Base-by-base conservation (phyloP, 148 eudicot genomes). In the Vaccinium vitisidaea region DNA sequence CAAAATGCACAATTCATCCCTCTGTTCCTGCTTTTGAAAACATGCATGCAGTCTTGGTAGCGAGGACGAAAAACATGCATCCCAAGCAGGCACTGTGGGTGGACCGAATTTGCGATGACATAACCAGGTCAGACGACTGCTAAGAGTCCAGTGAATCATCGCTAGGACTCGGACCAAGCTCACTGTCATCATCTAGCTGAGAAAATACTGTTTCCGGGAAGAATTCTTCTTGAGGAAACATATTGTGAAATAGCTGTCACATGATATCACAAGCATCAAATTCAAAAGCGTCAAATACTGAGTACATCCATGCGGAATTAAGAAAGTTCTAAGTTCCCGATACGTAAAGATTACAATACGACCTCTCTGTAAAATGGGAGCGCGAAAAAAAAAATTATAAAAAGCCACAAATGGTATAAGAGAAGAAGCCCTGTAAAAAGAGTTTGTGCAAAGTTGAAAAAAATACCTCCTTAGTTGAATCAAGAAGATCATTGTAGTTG, bases 191-290 rank as follows among this genome's bases (percentile, higher is more conserved):
- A 67, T 86, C 88, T 39, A 76, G 71, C 58, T 91, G 88, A 13
- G 93, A 27, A 32, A 88, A 73, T 46, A 77, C 59, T 27, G 89
- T 83, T 83, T 86, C 83, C 1, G 98, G 94, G 78, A 94, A 94
- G 86, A 93, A 90, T 81, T 90, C 95, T 84, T 86, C 91, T 59
- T 86, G 87, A n/a, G 96, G 94, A 84, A 89, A 95, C 90, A 95
- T 89, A 78, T 88, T 86, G 79, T 85, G 85, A 85, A 91, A 95
- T 85, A 93, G 88, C 98, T 95, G 92, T 74, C 80, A 83, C 39
- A 75, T 10, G 54, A 69, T 46, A 79, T 71, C 30, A 27, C 30
- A 27, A 27, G 0, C 30, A 27, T 27, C 30, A 27, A 27, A 27
- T 27, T 27, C 75, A 76, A n/a, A 78, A 86, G 81, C 81, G 69